Conservation (phyloP, 2,329 filamentous ascomycete genomes). For the Trichophyton mentagrophytes region DNA sequence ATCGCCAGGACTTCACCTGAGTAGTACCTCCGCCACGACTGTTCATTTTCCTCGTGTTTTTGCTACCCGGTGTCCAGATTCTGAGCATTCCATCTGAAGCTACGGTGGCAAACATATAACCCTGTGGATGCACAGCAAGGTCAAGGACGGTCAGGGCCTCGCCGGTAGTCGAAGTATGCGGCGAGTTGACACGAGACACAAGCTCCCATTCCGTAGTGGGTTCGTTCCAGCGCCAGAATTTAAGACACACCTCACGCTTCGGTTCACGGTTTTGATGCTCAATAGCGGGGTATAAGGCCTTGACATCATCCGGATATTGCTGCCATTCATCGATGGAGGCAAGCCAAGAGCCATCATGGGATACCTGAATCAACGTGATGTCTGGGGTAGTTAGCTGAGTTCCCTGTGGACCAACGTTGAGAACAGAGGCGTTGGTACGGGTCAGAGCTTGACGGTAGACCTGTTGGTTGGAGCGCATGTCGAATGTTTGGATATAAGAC, state of each 20-base stretch:
- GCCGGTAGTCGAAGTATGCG: conserved; percentile 50
- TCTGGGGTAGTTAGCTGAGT: conserved; percentile 63
- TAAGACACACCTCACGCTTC: conserved; percentile 62
- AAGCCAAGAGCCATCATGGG: conserved; percentile 73
- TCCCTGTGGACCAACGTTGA: conserved; percentile 61
- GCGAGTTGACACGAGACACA: conserved; percentile 68
- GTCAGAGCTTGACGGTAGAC: conserved; percentile 78
- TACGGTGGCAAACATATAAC: conserved; percentile 66
- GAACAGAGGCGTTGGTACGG: conserved; percentile 71
- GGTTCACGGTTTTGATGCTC: neutral
- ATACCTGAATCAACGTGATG: conserved; percentile 62
- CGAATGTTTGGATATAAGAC: conserved; percentile 69
- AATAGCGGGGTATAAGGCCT: conserved; percentile 37
- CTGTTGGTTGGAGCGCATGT: conserved; percentile 65
- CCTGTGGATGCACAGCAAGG: conserved; percentile 56
- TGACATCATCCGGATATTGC: conserved; percentile 56
- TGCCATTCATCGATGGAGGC: conserved; percentile 87
- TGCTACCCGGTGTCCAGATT: conserved; percentile 63
- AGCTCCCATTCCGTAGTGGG: conserved; percentile 53
- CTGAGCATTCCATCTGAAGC: conserved; percentile 68
- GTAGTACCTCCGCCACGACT: conserved; percentile 50
- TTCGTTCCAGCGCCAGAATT: conserved; percentile 68
- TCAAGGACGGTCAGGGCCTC: conserved; percentile 52
- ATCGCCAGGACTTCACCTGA: conserved; percentile 60
- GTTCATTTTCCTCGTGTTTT: conserved; percentile 24